Base-by-base conservation (phyloP, 208 protist genomes). In the Angomonas desouzai region DNA sequence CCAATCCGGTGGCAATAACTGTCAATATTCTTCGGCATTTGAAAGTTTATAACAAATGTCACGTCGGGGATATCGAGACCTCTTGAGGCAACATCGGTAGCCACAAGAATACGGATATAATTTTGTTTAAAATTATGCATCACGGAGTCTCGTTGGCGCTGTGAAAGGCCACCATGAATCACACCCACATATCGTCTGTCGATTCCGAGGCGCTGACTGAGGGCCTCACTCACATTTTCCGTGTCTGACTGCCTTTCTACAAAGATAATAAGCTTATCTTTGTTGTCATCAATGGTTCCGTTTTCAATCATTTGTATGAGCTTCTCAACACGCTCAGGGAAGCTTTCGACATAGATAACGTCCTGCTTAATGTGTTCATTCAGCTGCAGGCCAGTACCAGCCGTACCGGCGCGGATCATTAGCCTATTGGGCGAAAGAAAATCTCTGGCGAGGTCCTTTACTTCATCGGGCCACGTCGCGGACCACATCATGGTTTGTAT, bases 401-500 rank as follows among this genome's bases (percentile, higher is more conserved):
- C 80, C 11, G 85, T 88, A 43, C 93, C 94, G 28, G 91, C 82
- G 27, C 89, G 74, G 36, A 98, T 93, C 58, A 94, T 73, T 29
- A 97, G 62, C 16, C 93, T 81, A 29, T 94, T 45, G 1, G 69
- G 55, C 10, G 83, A 81, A 11, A 98, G 76, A 68, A 98, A 98
- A n/a, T 83, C 79, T 34, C 66, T 53, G 9, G 92, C 92, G 28
- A 98, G 66, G 10, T 71, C 51, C 51, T 94, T 79, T 34, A 98
- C 91, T 20, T 81, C 70, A 36, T 76, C 62, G n/a, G 90, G 92
- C 87, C 93, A 96, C 51, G 93, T 97, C 20, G 98, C 98, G 3
- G 97, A 98, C 85, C 98, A 99, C 85, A 99, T 93, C 72, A 99
- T 94, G 49, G 91, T 98, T 76, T 99, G 98, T 62, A 69, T 66